phyloP scores from a whole-genome alignment of 345 rosid genomes.

The Aquilaria yunnanensis region DNA sequence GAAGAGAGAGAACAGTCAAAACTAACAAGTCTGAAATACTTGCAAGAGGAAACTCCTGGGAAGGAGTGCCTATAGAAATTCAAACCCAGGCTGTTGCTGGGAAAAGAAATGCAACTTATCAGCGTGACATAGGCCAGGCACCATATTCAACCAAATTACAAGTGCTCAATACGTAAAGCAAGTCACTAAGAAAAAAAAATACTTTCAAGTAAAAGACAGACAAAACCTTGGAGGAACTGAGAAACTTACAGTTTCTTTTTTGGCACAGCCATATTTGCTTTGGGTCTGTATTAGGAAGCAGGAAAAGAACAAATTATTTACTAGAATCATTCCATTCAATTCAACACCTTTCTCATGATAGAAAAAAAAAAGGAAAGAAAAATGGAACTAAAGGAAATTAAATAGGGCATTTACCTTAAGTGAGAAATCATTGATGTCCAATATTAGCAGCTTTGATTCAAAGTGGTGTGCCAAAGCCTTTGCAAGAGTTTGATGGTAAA shows the following conservation, averaged over 20 bases:
- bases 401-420: constrained; percentile 44
- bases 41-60: too few relatives aligned
- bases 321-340: not conserved
- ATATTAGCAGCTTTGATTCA: constrained; percentile 70
- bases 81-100: too few relatives aligned
- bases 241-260: constrained; percentile 61
- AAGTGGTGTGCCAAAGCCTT: constrained; percentile 80
- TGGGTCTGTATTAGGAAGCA: constrained; percentile 57
- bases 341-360: too few relatives aligned
- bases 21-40: not conserved
- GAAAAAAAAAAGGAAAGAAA: too few relatives aligned
- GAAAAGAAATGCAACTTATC: too few relatives aligned
- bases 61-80: too few relatives aligned
- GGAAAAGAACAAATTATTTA: constrained; percentile 13
- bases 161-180: not conserved
- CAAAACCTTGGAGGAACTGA: constrained; percentile 1
- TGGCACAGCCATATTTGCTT: constrained; percentile 74
- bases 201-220: not conserved
- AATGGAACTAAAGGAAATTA: not conserved
- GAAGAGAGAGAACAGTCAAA: constrained; percentile 8
- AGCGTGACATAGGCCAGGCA: too few relatives aligned
- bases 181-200: not conserved
- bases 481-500: constrained; percentile 92
- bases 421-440: constrained; percentile 78
- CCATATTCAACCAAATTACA: too few relatives aligned